These are phyloP conservation scores for Begonia fuchsioides DNA, from an alignment of 306 rosid species.

Conservation along the genomic window DNA sequence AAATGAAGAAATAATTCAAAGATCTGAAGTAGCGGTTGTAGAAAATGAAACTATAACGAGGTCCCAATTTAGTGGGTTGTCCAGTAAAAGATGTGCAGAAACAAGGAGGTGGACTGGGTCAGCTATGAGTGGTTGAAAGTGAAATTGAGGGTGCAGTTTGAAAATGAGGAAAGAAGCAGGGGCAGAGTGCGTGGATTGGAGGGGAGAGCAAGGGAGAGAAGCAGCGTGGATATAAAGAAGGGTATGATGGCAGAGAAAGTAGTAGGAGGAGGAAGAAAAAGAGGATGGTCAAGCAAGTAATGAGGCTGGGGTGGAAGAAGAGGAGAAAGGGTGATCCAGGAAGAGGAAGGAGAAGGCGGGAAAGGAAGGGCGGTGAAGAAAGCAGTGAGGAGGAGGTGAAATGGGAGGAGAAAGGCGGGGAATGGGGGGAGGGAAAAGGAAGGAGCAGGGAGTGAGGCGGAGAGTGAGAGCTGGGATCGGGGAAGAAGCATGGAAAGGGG, in stretches of 20 bases:
- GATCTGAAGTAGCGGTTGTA: slow-evolving; percentile 26
- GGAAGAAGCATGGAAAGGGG: slow-evolving; percentile 23
- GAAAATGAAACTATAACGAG: slow-evolving; percentile 38
- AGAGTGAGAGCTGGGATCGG: slow-evolving; percentile 22
- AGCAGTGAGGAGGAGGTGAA: too few relatives aligned
- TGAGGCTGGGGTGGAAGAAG: slow-evolving; percentile 2
- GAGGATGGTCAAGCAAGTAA: neutral
- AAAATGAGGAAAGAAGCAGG: slow-evolving; percentile 19
- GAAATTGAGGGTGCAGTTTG: slow-evolving; percentile 15
- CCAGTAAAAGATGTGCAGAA: slow-evolving; percentile 35
- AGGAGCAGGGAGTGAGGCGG: slow-evolving; percentile 13
- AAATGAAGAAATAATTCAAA: slow-evolving; percentile 20
- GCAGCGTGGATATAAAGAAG: neutral
- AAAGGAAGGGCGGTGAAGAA: too few relatives aligned
- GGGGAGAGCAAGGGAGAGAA: slow-evolving; percentile 10
- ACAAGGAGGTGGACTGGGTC: slow-evolving; percentile 24
- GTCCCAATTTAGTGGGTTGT: slow-evolving; percentile 38
- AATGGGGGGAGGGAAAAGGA: neutral
- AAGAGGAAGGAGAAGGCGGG: too few relatives aligned
- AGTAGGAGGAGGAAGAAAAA: neutral
- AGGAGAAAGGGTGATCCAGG: too few relatives aligned
- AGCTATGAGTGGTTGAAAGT: slow-evolving; percentile 25
- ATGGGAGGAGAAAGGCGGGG: too few relatives aligned
- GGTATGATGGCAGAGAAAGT: neutral
- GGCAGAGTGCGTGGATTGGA: neutral